Evolutionary conservation across 805 yeast genomes (phyloP).

Genomic region (Candida ovalis): DNA sequence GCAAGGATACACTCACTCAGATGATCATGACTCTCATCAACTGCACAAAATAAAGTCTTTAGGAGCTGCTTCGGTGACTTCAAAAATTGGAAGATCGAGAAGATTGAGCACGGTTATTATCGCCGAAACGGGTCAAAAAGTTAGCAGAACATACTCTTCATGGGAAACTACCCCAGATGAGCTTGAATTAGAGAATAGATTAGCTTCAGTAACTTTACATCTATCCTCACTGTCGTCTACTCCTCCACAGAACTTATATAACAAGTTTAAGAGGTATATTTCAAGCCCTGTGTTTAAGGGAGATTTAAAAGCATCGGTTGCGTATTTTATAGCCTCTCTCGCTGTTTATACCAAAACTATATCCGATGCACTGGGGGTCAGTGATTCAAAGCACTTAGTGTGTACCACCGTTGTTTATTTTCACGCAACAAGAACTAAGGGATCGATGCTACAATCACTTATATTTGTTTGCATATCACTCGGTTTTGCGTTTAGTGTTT

Average conservation of each 20-base stretch:
- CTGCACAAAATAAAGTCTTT: conserved; percentile 14
- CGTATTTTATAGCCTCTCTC: conserved; percentile 69
- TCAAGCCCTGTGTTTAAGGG: conserved; percentile 9
- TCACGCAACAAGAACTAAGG: conserved; percentile 76
- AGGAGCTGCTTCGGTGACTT: conserved; percentile 4
- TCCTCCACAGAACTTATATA: background rate
- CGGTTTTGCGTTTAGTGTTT: conserved; percentile 47
- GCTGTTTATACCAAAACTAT: conserved; percentile 59
- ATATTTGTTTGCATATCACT: conserved; percentile 56
- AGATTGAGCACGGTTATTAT: conserved; percentile 37
- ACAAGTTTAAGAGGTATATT: background rate
- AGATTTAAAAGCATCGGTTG: conserved; percentile 65
- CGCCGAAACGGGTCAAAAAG: conserved; percentile 41
- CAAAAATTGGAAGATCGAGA: conserved; percentile 15
- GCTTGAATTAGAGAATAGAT: conserved; percentile 11
- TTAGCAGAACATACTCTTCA: conserved; percentile 27
- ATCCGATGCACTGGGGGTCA: conserved; percentile 50
- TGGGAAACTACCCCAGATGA: conserved; percentile 26
- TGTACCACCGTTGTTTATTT: conserved; percentile 84
- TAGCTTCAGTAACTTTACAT: background rate
- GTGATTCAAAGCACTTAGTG: conserved; percentile 75
- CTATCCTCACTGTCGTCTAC: background rate
- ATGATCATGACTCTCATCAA: background rate
- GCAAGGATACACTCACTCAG: background rate
- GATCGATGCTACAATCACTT: conserved; percentile 75